Base-by-base conservation (phyloP, 352 stramenopile genomes). In the Globisporangium emineosum region DNA sequence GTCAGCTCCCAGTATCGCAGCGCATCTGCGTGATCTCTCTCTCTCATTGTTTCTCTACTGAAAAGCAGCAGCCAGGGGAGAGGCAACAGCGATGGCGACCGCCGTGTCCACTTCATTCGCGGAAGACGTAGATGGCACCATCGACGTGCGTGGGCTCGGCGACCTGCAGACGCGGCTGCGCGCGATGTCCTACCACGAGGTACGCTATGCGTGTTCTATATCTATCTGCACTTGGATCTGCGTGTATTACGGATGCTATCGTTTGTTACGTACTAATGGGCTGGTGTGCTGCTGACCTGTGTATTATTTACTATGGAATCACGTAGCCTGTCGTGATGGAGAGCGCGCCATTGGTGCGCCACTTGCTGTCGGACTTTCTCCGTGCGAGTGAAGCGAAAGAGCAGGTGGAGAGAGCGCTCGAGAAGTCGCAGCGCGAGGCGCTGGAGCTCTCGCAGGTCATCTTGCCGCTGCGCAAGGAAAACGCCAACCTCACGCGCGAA, bases 391-490 rank as follows among this genome's bases (percentile, higher is more conserved):
- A 78, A 17, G 63, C 66, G 4, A 69, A 65, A 3, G 71, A 84
- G 35, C 64, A 61, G 35, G 56, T 72, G n/a, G 77, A 88, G 58
- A 45, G 64, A 2, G 75, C 75, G 50, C 68, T 89, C 27, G 81
- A 89, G 52, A 72, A 76, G n/a, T 65, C 72, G 19, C 72, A 90
- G 68, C 72, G 77, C 30, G 82, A 93, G 37, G 73, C 70, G 25
- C 75, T 90, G 32, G 77, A 90, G 68, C 60, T 88, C 4, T 86
- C 79, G 54, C 84, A 93, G 70, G 74, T 86, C 52, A 70, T 91
- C 51, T 57, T 89, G 51, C 79, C 82, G n/a, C 68, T 93, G 30
- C 81, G 81, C 61, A 88, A 90, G 69, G 84, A 93, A 63, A 93
- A 89, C 60, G 81, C 79, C 45, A 75, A 83, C 62, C 73, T 91